Percentiles rank a stretch among this genome's conserved stretches.
Evolutionary conservation across 1,139 yeast genomes (phyloP).

Genomic region (Lodderomyces jiufengensis): DNA sequence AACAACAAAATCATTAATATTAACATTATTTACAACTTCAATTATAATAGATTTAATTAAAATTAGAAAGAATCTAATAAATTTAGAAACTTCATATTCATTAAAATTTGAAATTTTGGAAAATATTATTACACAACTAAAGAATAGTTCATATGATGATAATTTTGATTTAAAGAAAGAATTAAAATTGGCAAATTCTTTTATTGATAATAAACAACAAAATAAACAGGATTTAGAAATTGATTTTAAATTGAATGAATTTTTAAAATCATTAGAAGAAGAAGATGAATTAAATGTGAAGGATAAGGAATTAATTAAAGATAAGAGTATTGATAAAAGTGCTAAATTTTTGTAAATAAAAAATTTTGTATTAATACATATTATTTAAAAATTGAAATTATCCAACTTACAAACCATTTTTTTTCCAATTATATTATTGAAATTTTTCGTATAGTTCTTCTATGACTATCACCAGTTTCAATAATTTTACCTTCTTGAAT

Average conservation of each 20-base stretch:
- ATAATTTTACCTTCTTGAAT: slow-evolving; percentile 73
- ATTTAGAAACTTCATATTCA: slow-evolving; percentile 26
- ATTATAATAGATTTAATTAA: slow-evolving; percentile 38
- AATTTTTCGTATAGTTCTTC: slow-evolving; percentile 60
- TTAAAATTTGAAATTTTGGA: slow-evolving; percentile 31
- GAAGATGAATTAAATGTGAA: slow-evolving; percentile 4
- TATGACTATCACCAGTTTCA: slow-evolving; percentile 69
- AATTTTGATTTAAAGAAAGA: slow-evolving; percentile 37
- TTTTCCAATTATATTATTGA: slow-evolving; percentile 16
- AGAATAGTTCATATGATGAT: slow-evolving; percentile 21
- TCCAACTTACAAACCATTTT: not conserved
- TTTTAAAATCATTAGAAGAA: slow-evolving; percentile 32
- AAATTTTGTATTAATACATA: slow-evolving; percentile 2
- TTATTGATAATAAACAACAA: slow-evolving; percentile 30
- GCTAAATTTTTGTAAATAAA: slow-evolving; percentile 1
- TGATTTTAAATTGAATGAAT: slow-evolving; percentile 37
- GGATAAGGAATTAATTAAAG: not conserved
- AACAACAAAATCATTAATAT: slow-evolving; percentile 35
- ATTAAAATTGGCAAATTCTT: slow-evolving; percentile 34
- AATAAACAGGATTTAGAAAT: slow-evolving; percentile 36
- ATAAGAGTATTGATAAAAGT: not conserved
- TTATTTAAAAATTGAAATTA: not conserved
- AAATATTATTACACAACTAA: slow-evolving; percentile 28
- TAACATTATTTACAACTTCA: slow-evolving; percentile 39
- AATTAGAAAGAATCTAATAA: slow-evolving; percentile 32